Percentiles rank a stretch among this genome's conserved stretches.
Evolutionary conservation across 2,329 filamentous ascomycete genomes (phyloP).

Genomic region (Hypoxylon sp.): DNA sequence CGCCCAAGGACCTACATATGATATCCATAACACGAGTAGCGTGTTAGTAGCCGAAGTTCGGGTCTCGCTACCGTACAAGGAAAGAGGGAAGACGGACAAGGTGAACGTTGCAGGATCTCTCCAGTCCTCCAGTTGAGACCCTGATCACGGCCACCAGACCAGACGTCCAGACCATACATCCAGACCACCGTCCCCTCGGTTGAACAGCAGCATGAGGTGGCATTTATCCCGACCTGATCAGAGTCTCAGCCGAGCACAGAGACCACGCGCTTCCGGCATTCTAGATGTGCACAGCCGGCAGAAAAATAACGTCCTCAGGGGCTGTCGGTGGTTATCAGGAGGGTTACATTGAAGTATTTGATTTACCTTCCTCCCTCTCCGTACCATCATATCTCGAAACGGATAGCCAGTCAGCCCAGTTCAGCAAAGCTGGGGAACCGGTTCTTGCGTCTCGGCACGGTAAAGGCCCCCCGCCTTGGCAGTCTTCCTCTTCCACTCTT

Average conservation of each 20-base stretch:
- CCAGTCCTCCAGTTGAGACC: neutral
- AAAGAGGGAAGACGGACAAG: conserved; percentile 19
- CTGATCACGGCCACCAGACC: neutral
- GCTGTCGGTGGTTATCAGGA: conserved; percentile 3
- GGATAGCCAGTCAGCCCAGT: no score
- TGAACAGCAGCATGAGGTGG: conserved; percentile 14
- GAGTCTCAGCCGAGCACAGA: conserved; percentile 2
- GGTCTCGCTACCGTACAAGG: conserved; percentile 30
- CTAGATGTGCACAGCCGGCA: conserved; percentile 8
- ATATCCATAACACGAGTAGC: conserved; percentile 25
- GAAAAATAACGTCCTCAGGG: conserved; percentile 1
- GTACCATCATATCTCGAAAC: conserved; percentile 26
- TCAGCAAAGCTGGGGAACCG: conserved; percentile 2
- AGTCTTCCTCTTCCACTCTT: conserved; percentile 4
- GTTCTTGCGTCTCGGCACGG: conserved; percentile 22
- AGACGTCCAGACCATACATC: neutral
- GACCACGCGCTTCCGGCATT: conserved; percentile 5
- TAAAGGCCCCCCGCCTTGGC: conserved; percentile 32
- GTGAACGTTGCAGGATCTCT: neutral
- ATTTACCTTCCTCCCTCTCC: conserved; percentile 18
- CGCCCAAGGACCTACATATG: neutral
- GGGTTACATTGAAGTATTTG: conserved; percentile 34
- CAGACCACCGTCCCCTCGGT: neutral
- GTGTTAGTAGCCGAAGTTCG: conserved; percentile 29
- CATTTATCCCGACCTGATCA: conserved; percentile 12